phyloP scores from a whole-genome alignment of 805 yeast species.

The Kregervanrija fluxuum region DNA sequence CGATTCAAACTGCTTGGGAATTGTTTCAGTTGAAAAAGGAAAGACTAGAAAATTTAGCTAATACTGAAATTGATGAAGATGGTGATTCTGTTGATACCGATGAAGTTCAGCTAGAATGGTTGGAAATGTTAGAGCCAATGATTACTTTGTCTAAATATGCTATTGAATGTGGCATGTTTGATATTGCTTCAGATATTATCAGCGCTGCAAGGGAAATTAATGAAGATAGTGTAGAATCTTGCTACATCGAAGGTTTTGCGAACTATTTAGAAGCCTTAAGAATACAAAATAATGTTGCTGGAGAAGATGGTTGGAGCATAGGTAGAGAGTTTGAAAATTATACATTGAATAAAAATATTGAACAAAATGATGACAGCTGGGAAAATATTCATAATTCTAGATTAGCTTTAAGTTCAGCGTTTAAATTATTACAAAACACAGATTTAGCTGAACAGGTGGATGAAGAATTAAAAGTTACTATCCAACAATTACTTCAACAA shows the following conservation, averaged over 20 bases:
- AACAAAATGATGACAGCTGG: constrained; percentile 25
- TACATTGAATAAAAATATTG: constrained; percentile 17
- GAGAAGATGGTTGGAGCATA: constrained; percentile 13
- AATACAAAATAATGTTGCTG: constrained; percentile 19
- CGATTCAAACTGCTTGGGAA: constrained; percentile 65
- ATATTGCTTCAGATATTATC: constrained; percentile 59
- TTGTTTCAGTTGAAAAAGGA: constrained; percentile 49
- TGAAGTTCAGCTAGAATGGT: constrained; percentile 45
- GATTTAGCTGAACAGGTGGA: constrained; percentile 39
- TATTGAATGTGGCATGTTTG: constrained; percentile 69
- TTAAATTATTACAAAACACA: constrained; percentile 27
- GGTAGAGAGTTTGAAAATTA: constrained; percentile 37
- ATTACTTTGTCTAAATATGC: constrained; percentile 66
- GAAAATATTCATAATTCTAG: constrained; percentile 33
- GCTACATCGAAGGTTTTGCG: constrained; percentile 78
- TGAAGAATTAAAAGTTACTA: constrained; percentile 51
- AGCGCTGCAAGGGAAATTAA: constrained; percentile 65
- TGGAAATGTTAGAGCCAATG: constrained; percentile 68
- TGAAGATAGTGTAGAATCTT: constrained; percentile 76
- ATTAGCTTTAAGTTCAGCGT: constrained; percentile 32
- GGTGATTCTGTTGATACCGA: constrained; percentile 25
- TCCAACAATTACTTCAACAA: constrained; percentile 40
- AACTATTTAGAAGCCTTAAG: constrained; percentile 42
- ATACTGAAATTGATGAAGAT: constrained; percentile 18
- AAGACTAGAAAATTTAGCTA: constrained; percentile 36